phyloP scores from a whole-genome alignment of 2,329 filamentous ascomycete genomes.

The Triangularia verruculosa region DNA sequence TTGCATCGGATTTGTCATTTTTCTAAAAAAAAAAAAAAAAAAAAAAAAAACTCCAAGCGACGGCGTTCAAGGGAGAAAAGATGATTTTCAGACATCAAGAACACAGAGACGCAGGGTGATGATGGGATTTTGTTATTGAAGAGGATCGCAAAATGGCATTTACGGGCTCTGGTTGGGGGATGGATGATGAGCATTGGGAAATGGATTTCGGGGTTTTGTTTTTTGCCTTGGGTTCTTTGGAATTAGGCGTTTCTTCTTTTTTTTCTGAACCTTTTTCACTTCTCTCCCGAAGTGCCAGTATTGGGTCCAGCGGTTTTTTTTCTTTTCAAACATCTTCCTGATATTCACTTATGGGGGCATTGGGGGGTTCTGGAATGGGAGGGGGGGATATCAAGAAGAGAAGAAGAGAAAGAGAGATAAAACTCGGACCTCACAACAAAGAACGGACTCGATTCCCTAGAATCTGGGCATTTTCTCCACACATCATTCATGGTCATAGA shows the following conservation, averaged over 20 bases:
- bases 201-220: neutral
- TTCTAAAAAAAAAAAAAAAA: too few species aligned
- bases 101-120: neutral
- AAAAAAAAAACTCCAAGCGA: too few species aligned
- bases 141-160: conserved; percentile 1
- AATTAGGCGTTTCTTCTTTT: neutral
- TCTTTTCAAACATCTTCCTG: neutral
- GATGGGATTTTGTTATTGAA: neutral
- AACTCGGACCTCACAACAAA: too few species aligned
- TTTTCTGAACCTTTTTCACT: neutral
- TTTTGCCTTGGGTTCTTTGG: neutral
- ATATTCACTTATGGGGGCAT: neutral
- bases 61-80: neutral
- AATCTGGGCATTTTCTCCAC: too few species aligned
- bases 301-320: neutral
- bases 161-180: conserved; percentile 1
- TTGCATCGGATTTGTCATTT: neutral
- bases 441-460: too few species aligned
- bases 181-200: conserved; percentile 1
- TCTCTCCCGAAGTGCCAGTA: neutral
- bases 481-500: neutral
- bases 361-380: neutral
- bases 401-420: neutral
- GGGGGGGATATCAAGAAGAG: neutral
- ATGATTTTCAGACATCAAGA: neutral